phyloP scores from a whole-genome alignment of 2,329 filamentous ascomycete species.

The Aureobasidium leucospermi region DNA sequence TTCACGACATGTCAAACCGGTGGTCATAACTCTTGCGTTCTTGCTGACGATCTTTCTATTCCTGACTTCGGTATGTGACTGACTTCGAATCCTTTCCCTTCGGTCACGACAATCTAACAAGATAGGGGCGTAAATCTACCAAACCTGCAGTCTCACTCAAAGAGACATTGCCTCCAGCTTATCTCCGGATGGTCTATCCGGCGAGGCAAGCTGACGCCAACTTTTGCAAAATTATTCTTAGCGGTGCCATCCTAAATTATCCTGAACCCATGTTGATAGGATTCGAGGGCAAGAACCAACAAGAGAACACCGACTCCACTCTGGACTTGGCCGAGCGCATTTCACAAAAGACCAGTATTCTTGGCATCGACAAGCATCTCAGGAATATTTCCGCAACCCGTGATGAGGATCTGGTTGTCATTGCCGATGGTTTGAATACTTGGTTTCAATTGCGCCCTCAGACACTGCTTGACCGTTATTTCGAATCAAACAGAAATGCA shows the following conservation, averaged over 20 bases:
- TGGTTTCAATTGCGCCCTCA: slow-evolving; percentile 60
- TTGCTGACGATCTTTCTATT: slow-evolving; percentile 4
- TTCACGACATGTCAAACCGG: background rate
- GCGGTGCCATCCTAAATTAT: slow-evolving; percentile 21
- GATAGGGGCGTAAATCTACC: background rate
- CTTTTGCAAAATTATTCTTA: slow-evolving; percentile 22
- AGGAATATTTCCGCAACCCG: slow-evolving; percentile 4
- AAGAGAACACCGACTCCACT: background rate
- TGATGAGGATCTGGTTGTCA: slow-evolving; percentile 50
- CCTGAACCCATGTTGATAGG: slow-evolving; percentile 22
- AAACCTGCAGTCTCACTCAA: background rate
- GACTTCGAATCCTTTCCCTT: background rate
- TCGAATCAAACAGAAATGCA: slow-evolving; percentile 33
- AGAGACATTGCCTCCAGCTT: slow-evolving; percentile 5
- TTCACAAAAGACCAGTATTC: slow-evolving; percentile 4
- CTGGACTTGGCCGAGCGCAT: background rate
- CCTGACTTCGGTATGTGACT: background rate
- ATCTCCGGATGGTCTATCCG: slow-evolving; percentile 12
- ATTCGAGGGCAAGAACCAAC: slow-evolving; percentile 16
- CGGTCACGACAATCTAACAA: background rate
- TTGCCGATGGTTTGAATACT: slow-evolving; percentile 55
- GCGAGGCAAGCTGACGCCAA: slow-evolving; percentile 14
- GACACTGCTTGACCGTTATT: slow-evolving; percentile 54
- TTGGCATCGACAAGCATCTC: slow-evolving; percentile 7
- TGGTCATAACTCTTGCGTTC: background rate